A percentile compares a stretch with the other conserved stretches of the same genome.
These are phyloP conservation scores for Linaria vulgaris DNA, from an alignment of 257 asterid genomes.

Conservation along the genomic window DNA sequence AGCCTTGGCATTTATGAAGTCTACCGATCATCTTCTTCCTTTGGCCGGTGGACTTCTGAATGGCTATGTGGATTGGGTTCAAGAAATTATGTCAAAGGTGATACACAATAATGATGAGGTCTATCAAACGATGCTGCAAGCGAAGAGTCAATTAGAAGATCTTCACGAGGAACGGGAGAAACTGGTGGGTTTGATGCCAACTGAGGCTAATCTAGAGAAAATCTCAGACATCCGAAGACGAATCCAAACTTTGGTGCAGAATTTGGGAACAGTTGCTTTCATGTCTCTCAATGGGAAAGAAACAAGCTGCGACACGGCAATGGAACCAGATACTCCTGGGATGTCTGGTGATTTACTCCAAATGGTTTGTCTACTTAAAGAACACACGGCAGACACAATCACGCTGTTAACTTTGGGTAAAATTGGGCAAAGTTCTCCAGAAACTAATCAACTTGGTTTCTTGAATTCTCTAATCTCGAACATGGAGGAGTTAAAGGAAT, in stretches of 20 bases:
- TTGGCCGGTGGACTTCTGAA: not conserved
- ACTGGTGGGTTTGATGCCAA: not conserved
- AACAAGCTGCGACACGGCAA: too few relatives aligned
- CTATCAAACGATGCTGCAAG: too few relatives aligned
- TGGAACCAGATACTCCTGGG: not conserved
- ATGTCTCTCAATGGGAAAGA: not conserved
- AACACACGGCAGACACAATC: not conserved
- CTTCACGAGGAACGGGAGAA: not conserved
- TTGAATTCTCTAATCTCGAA: not conserved
- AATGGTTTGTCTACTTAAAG: not conserved
- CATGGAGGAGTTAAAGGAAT: not conserved
- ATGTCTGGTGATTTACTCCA: constrained; percentile 5
- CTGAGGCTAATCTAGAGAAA: not conserved
- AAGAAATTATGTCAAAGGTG: not conserved
- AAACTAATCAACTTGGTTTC: too few relatives aligned
- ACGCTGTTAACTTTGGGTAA: not conserved
- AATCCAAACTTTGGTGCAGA: not conserved
- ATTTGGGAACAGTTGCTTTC: not conserved
- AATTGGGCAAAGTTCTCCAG: not conserved
- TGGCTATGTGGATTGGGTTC: constrained; percentile 1
- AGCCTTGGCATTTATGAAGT: not conserved
- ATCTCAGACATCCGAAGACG: not conserved
- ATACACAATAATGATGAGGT: not conserved
- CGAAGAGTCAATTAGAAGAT: not conserved
- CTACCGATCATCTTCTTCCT: not conserved